phyloP scores from a whole-genome alignment of 2,329 filamentous ascomycete genomes.

The Colletotrichum phormii region DNA sequence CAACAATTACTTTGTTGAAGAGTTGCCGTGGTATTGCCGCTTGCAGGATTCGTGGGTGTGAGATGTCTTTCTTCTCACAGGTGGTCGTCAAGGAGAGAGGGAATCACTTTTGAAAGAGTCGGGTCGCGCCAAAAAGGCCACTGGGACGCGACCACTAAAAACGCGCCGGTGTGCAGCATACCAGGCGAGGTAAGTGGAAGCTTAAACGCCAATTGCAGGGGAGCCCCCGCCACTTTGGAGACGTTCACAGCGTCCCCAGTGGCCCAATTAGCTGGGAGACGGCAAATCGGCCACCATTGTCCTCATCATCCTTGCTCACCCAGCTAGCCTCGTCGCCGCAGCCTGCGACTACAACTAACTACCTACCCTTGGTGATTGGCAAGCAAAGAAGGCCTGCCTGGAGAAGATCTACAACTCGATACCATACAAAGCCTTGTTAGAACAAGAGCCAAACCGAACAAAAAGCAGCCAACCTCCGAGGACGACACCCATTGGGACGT shows the following conservation, averaged over 20 bases:
- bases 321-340: constrained; percentile 20
- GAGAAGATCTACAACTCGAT: neutral
- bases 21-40: neutral
- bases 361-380: constrained; percentile 7
- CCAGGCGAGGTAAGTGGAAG: constrained; percentile 13
- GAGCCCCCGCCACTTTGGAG: constrained; percentile 3
- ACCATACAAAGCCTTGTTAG: neutral
- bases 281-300: constrained; percentile 5
- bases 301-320: constrained; percentile 12
- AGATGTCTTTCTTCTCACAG: constrained; percentile 1
- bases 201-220: constrained; percentile 32
- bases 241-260: neutral
- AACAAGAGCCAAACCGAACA: neutral
- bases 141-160: constrained; percentile 40
- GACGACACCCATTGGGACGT: neutral
- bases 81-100: constrained; percentile 27
- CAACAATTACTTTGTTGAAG: no score
- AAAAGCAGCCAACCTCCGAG: neutral
- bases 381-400: neutral
- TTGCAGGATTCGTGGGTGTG: neutral
- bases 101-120: constrained; percentile 21
- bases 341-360: neutral
- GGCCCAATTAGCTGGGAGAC: neutral
- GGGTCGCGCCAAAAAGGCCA: constrained; percentile 34
- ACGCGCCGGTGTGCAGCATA: constrained; percentile 23